These are phyloP conservation scores for Lactarius evosmus DNA, from an alignment of 768 basidiomycete genomes.

Conservation along the genomic window DNA sequence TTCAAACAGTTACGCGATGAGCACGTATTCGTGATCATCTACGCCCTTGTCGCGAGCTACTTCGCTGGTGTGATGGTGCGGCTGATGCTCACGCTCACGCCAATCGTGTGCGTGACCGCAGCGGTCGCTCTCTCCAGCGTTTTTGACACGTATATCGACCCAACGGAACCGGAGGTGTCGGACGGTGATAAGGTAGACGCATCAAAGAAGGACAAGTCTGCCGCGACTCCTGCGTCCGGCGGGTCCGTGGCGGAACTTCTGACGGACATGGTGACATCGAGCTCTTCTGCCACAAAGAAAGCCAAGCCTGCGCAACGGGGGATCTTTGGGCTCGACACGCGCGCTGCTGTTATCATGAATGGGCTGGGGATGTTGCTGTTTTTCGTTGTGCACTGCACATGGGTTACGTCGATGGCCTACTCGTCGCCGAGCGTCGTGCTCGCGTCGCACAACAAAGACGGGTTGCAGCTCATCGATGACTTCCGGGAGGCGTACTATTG, in stretches of 20 bases:
- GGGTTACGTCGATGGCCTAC: conserved; percentile 91
- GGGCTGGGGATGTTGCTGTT: conserved; percentile 74
- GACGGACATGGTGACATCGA: conserved; percentile 20
- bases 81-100: conserved; percentile 95
- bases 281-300: conserved; percentile 33
- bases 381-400: conserved; percentile 97
- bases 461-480: conserved; percentile 96
- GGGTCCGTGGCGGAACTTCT: conserved; percentile 27
- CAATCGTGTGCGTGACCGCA: conserved; percentile 90
- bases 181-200: conserved; percentile 38
- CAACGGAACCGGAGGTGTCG: conserved; percentile 56
- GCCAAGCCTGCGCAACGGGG: conserved; percentile 45
- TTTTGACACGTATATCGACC: conserved; percentile 88
- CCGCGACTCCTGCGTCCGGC: conserved; percentile 34
- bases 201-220: conserved; percentile 50
- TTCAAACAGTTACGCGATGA: conserved; percentile 95
- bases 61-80: conserved; percentile 99
- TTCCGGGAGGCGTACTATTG: conserved; percentile 99
- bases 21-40: conserved; percentile 98
- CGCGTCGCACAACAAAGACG: conserved; percentile 74
- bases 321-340: conserved; percentile 83
- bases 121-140: conserved; percentile 88
- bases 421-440: conserved; percentile 97
- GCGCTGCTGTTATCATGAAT: conserved; percentile 70
- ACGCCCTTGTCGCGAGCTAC: conserved; percentile 92